phyloP scores from a whole-genome alignment of 805 yeast genomes.

The Tetrapisispora iriomotensis region DNA sequence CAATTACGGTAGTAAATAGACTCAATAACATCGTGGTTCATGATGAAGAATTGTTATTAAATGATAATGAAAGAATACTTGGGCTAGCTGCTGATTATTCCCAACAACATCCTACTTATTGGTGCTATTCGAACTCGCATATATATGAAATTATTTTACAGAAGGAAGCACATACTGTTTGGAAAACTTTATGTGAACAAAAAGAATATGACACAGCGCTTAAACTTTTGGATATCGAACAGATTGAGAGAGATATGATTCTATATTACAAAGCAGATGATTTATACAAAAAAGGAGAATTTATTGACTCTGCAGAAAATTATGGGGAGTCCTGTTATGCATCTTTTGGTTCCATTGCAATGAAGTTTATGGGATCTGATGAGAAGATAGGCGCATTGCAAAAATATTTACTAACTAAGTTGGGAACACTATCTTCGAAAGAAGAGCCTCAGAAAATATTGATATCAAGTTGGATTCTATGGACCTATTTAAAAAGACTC shows the following conservation, averaged over 20 bases:
- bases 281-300: conserved; percentile 27
- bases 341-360: conserved; percentile 61
- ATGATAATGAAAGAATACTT: conserved; percentile 27
- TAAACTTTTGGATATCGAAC: conserved; percentile 26
- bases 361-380: conserved; percentile 39
- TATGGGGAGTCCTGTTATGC: conserved; percentile 50
- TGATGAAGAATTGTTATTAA: conserved; percentile 29
- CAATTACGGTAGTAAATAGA: conserved; percentile 39
- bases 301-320: conserved; percentile 40
- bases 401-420: conserved; percentile 36
- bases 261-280: conserved; percentile 46
- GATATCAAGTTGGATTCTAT: conserved; percentile 30
- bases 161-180: conserved; percentile 63
- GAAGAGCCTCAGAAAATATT: conserved; percentile 24
- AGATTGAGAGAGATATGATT: conserved; percentile 40
- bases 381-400: conserved; percentile 35
- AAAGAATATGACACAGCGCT: conserved; percentile 60
- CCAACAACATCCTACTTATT: conserved; percentile 42
- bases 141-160: conserved; percentile 65
- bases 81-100: conserved; percentile 44
- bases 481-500: conserved; percentile 28
- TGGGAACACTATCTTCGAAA: conserved; percentile 26
- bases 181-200: conserved; percentile 52
- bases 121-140: conserved; percentile 56
- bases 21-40: conserved; percentile 40